Base-by-base conservation (phyloP, 2,329 filamentous ascomycete species). In the Fusarium verrucosum region DNA sequence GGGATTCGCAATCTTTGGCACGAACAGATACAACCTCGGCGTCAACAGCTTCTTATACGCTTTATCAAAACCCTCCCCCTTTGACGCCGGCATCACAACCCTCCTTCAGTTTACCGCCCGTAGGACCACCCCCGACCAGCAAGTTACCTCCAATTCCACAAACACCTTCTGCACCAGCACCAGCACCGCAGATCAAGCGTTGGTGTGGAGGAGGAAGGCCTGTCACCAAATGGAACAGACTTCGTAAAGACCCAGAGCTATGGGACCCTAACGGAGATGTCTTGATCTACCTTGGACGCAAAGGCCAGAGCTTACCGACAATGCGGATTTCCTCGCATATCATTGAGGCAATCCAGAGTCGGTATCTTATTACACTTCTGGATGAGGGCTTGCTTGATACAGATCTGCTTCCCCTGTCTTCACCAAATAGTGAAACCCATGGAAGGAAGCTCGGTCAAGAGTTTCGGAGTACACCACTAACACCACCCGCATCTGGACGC, bases 221-320 rank as follows among this genome's bases (percentile, higher is more conserved):
- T 0, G 78, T 81, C 1, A 79, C 83, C 46, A 76, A 80, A 26
- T 87, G 84, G 84, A 86, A 85, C 66, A 86, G 85, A 69, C 75
- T 87, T 4, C 79, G 82, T 10, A 85, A 86, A 69, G 85, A 88
- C 44, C 83, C 84, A 2, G 85, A 87, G 65, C 73, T 88, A 4
- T 88, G 85, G 85, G 84, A 87, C 65, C 81, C 82, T 0, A 84
- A 85, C 54, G 86, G 86, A 20, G 86, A 88, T 58, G 85, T 87
- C 14, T 75, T 88, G 10, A 79, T 88, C 3, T 88, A 82, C 69
- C 79, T 87, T 7, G 79, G 82, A 0, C 78, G 81, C 22, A 80
- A 79, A 61, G 77, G 78, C 40, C 77, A 82, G 57, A 79, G 79
- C 5, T 75, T 80, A 3, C 79, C 81, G 0, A 86, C 84, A 3